Base-by-base conservation (phyloP, 345 rosid species). In the Pistacia atlantica region DNA sequence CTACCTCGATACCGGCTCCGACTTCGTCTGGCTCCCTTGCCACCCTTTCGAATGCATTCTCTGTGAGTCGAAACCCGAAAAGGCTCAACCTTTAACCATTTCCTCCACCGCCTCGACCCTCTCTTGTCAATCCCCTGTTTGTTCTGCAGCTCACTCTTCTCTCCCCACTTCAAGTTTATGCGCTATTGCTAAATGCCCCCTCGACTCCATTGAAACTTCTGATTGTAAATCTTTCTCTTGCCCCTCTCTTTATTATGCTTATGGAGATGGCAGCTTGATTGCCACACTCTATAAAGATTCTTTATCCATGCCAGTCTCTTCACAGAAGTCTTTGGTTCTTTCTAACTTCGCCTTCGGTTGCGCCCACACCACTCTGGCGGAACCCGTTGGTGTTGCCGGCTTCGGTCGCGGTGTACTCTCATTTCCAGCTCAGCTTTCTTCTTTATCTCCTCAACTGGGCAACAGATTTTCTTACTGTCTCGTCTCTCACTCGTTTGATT, bases 1-100 rank as follows among this genome's bases (percentile, higher is more conserved):
- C 57, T 96, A 90, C 85, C 88, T 96, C 13, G 98, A 96, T 87
- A 96, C 99, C 18, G 99, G 99, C 56, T 90, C 97, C 49, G 97
- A 96, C 87, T 91, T 96, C 28, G 97, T 96, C 69, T 96, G 99
- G 99, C 91, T 92, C 86, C 99, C 98, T 25, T 93, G 97, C 72
- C 83, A 87, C 22, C 99, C 99, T 20, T 87, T 96, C 78, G 87
- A 88, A 18, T 96, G 98, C 86, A 91, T 96, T 70, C 91, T 93
- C 79, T 96, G 99, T 75, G 97, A 96, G 80, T 89, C 84, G 18
- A 80, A 92, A 75, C 84, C 91, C 7, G 79, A 79, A 62, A 67
- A 81, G 31, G 18, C 83, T 14, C 83, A 81, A 11, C 88, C 80
- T 2, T 80, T 80, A 5, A 77, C 78, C 35, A 66, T 88, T 67